A percentile compares a stretch with the other conserved stretches of the same genome.
These are phyloP conservation scores for Chaetomiaceae sp. DNA, from an alignment of 2,329 filamentous ascomycete genomes.

Conservation along the genomic window DNA sequence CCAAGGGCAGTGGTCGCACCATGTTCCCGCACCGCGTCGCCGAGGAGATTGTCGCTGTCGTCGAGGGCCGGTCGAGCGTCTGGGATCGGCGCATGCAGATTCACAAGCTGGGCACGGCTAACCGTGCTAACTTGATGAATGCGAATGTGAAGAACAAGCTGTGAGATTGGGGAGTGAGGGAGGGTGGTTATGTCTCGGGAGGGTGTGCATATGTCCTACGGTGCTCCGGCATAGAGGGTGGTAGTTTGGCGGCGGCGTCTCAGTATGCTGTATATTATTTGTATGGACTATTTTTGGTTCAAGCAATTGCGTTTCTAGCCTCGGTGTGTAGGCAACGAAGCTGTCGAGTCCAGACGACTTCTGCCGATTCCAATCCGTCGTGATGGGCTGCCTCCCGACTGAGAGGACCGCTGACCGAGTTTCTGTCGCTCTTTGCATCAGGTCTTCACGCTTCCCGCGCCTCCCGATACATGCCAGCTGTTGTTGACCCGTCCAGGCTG, in stretches of 20 bases:
- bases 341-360: neutral
- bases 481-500: too few species aligned
- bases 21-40: conserved; percentile 75
- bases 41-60: conserved; percentile 79
- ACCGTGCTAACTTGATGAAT: conserved; percentile 65
- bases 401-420: too few species aligned
- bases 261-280: conserved; percentile 14
- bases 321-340: neutral
- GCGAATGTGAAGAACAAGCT: conserved; percentile 32
- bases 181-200: neutral
- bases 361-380: neutral
- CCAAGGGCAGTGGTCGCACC: conserved; percentile 64
- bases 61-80: conserved; percentile 76
- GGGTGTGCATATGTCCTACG: neutral
- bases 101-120: conserved; percentile 76
- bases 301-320: neutral
- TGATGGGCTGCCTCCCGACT: neutral
- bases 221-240: neutral
- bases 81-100: conserved; percentile 78
- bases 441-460: too few species aligned
- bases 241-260: neutral
- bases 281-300: conserved; percentile 11
- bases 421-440: too few species aligned
- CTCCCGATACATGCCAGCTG: too few species aligned
- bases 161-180: neutral